Conservation (phyloP, 164 flowering plant species). For the Warburgia ugandensis region DNA sequence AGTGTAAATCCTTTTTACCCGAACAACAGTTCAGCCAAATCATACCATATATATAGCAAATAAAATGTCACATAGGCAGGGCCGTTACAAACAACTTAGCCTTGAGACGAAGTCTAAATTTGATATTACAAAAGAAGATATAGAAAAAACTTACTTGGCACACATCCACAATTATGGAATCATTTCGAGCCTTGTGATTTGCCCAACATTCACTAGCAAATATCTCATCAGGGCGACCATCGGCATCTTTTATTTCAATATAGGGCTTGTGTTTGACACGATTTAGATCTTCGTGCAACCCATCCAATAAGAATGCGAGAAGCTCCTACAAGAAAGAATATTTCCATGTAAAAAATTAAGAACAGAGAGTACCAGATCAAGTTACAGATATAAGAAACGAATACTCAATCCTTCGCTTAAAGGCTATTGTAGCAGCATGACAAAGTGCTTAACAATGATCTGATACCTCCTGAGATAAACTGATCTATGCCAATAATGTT, state of each 20-base stretch:
- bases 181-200: constrained; percentile 90
- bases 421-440: no score
- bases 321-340: constrained; percentile 53
- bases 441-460: no score
- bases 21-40: no score
- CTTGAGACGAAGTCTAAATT: neutral
- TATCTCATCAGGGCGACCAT: constrained; percentile 77
- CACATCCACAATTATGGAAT: constrained; percentile 86
- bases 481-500: no score
- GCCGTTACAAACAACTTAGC: no score
- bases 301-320: constrained; percentile 90
- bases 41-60: no score
- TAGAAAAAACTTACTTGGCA: constrained; percentile 57
- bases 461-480: no score
- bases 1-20: no score
- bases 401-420: no score
- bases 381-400: neutral
- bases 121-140: neutral
- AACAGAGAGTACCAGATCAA: neutral
- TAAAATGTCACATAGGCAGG: no score
- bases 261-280: constrained; percentile 91
- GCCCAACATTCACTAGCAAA: constrained; percentile 87
- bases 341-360: neutral
- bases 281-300: constrained; percentile 96
- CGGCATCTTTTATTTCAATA: constrained; percentile 72